Evolutionary conservation across 495 filamentous ascomycete species (phyloP).

Genomic region (Halenospora varia): DNA sequence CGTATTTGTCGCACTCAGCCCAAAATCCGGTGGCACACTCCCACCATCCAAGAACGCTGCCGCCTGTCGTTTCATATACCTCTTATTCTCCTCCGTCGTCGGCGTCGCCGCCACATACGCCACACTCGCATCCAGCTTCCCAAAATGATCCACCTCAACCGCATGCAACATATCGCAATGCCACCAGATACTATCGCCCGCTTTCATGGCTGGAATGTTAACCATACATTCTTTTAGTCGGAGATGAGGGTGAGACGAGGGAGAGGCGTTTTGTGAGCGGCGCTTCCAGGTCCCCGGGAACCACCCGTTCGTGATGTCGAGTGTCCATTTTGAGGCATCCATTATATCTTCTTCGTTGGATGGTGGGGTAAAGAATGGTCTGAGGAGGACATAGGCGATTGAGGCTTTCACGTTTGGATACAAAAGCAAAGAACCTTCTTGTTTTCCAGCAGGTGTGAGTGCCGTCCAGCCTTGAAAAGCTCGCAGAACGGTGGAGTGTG

Average conservation of each 20-base stretch:
- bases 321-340: constrained; percentile 16
- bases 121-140: constrained; percentile 8
- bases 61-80: constrained; percentile 3
- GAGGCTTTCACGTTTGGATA: constrained; percentile 11
- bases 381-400: constrained; percentile 15
- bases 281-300: constrained; percentile 16
- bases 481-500: constrained; percentile 17
- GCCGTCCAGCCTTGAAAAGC: constrained; percentile 24
- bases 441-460: constrained; percentile 2
- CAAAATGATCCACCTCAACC: constrained; percentile 16
- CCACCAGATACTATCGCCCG: constrained; percentile 22
- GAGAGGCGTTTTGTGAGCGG: constrained; percentile 6
- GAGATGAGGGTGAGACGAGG: constrained; percentile 12
- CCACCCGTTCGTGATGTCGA: constrained; percentile 10
- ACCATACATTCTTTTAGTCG: constrained; percentile 13
- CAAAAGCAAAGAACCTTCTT: constrained; percentile 16
- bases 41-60: background rate
- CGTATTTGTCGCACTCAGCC: background rate
- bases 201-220: constrained; percentile 15
- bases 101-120: constrained; percentile 16
- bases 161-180: constrained; percentile 23
- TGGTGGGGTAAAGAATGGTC: constrained; percentile 17
- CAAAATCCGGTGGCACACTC: background rate
- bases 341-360: constrained; percentile 4
- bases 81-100: constrained; percentile 14